A percentile compares a stretch with the other conserved stretches of the same genome.
These are phyloP conservation scores for Saturnispora quitensis DNA, from an alignment of 805 yeast species.

Conservation along the genomic window DNA sequence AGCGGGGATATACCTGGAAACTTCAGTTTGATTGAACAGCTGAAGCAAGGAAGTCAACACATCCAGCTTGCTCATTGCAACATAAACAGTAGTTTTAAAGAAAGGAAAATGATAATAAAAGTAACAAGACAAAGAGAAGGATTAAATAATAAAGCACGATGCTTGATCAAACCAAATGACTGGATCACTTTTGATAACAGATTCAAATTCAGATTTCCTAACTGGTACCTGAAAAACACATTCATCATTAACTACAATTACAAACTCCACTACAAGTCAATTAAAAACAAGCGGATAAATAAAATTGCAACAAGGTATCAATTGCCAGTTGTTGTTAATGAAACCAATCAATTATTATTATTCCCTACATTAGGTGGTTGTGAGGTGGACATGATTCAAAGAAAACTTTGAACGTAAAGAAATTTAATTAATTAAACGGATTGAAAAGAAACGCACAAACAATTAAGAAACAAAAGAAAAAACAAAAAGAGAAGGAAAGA, in stretches of 20 bases:
- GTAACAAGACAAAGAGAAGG: constrained; percentile 3
- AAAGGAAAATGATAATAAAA: not conserved
- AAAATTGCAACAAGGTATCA: constrained; percentile 2
- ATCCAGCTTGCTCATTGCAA: constrained; percentile 1
- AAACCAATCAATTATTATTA: not conserved
- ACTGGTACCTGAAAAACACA: not conserved
- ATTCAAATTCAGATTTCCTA: not conserved
- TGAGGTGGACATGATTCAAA: not conserved
- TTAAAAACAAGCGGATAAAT: constrained; percentile 1
- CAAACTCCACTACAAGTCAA: not conserved
- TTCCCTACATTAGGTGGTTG: constrained; percentile 4
- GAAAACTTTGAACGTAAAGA: not conserved
- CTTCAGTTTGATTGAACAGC: not conserved
- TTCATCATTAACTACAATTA: constrained; percentile 3
- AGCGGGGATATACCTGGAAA: not conserved
- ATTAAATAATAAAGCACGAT: not conserved
- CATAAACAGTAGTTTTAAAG: not conserved
- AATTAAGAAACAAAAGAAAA: not conserved
- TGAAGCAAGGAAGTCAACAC: not conserved
- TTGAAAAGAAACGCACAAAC: not conserved
- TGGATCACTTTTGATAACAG: constrained; percentile 6
- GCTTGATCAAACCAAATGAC: not conserved
- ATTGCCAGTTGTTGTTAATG: constrained; percentile 1
- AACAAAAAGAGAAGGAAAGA: not conserved
- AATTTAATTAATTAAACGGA: not conserved